Evolutionary conservation across 2,329 filamentous ascomycete species (phyloP).

Genomic region (Plenodomus tracheiphilus): DNA sequence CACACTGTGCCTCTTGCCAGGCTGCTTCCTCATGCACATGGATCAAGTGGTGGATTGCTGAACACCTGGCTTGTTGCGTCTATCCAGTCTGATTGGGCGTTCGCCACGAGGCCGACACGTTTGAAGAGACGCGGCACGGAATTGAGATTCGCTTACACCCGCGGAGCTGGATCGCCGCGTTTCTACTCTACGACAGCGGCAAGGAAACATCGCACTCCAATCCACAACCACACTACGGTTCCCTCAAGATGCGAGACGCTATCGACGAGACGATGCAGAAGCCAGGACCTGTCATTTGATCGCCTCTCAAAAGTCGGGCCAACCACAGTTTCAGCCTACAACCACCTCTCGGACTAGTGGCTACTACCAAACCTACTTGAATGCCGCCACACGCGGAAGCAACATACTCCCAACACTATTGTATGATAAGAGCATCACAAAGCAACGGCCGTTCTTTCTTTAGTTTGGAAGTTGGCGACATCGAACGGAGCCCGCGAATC

Average conservation of each 20-base stretch:
- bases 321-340: background rate
- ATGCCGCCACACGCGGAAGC: background rate
- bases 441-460: too few species aligned
- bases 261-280: background rate
- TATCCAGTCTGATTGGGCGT: slow-evolving; percentile 21
- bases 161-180: background rate
- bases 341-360: background rate
- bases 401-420: too few species aligned
- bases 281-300: background rate
- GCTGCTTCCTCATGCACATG: slow-evolving; percentile 21
- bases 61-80: slow-evolving; percentile 16
- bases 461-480: too few species aligned
- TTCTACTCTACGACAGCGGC: too few species aligned
- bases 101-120: slow-evolving; percentile 26
- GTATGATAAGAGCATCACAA: too few species aligned
- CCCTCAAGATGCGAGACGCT: background rate
- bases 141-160: slow-evolving; percentile 32
- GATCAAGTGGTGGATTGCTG: background rate
- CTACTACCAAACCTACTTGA: background rate
- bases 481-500: too few species aligned
- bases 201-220: too few species aligned
- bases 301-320: too few species aligned
- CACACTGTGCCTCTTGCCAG: slow-evolving; percentile 46
- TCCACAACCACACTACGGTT: background rate
- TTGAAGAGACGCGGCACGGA: slow-evolving; percentile 26